Conservation (phyloP, 2,329 filamentous ascomycete genomes). For the Pyricularia grisea region DNA sequence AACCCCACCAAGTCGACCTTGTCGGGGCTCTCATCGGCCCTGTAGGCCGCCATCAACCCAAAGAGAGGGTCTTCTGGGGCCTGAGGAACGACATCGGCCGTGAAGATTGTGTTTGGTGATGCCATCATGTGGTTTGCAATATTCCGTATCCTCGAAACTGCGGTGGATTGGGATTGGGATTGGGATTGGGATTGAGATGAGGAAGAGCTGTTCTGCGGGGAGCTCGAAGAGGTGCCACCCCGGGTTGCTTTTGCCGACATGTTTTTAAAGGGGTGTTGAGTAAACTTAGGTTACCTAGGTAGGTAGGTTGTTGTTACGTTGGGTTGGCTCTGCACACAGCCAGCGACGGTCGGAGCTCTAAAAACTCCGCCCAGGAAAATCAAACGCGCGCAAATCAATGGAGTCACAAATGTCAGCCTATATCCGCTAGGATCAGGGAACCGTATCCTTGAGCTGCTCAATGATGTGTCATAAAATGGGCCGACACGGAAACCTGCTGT, state of each 20-base stretch:
- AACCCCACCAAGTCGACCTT: constrained; percentile 82
- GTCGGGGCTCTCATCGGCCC: constrained; percentile 62
- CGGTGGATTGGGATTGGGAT: constrained; percentile 33
- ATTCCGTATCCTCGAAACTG: constrained; percentile 46
- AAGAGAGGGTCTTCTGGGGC: constrained; percentile 95
- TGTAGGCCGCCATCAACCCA: constrained; percentile 81
- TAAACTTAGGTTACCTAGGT: background rate
- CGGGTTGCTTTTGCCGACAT: constrained; percentile 1
- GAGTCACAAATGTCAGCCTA: background rate
- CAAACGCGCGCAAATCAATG: background rate
- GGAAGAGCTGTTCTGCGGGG: constrained; percentile 3
- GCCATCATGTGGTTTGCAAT: constrained; percentile 65
- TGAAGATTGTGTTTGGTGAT: constrained; percentile 56
- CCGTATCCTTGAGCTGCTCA: background rate
- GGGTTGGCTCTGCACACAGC: background rate
- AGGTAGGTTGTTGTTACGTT: too few relatives aligned
- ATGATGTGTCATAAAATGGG: constrained; percentile 3
- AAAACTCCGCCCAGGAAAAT: background rate
- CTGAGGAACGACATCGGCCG: constrained; percentile 68
- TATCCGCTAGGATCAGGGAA: constrained; percentile 1
- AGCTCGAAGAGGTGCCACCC: background rate
- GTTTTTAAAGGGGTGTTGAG: background rate
- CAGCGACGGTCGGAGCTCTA: background rate
- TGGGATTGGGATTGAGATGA: constrained; percentile 10
- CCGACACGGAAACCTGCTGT: background rate